Conservation (phyloP, 2,329 filamentous ascomycete genomes). For the Diaporthe velutina region DNA sequence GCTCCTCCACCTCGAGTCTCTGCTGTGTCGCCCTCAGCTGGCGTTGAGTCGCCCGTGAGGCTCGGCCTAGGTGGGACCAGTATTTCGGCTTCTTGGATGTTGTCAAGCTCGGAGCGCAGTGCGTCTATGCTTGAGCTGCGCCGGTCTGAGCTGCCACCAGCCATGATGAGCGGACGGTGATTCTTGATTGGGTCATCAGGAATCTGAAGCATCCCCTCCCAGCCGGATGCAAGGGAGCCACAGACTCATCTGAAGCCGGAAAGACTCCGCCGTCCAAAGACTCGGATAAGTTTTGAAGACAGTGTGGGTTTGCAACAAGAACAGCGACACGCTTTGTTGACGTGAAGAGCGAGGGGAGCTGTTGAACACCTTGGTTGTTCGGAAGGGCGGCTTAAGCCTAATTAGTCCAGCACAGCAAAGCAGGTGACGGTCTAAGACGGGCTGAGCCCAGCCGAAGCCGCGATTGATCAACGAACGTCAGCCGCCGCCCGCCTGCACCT, state of each 20-base stretch:
- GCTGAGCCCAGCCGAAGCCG: conserved; percentile 16
- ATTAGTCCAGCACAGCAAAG: conserved; percentile 3
- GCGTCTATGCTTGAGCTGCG: conserved; percentile 39
- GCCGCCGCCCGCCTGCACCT: not conserved
- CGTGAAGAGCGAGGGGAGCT: not conserved
- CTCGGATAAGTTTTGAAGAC: not conserved
- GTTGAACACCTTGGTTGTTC: not conserved
- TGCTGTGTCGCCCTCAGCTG: not conserved
- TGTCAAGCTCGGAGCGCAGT: conserved; percentile 45
- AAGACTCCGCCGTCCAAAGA: not conserved
- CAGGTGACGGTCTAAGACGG: conserved; percentile 3
- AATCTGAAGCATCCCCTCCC: not conserved
- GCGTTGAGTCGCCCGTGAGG: not conserved
- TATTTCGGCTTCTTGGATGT: conserved; percentile 43
- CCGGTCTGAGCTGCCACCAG: conserved; percentile 38
- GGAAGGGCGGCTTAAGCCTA: not conserved
- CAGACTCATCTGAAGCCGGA: conserved; percentile 20
- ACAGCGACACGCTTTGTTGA: not conserved
- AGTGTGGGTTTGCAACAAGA: not conserved
- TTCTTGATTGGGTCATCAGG: not conserved
- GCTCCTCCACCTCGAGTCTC: conserved; percentile 35
- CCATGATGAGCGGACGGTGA: conserved; percentile 41
- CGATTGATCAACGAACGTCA: conserved; percentile 2
- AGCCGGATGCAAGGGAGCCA: not conserved
- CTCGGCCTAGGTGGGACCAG: conserved; percentile 23